These are phyloP conservation scores for Neonothopanus nambi DNA, from an alignment of 1,284 basidiomycete species.

Conservation along the genomic window DNA sequence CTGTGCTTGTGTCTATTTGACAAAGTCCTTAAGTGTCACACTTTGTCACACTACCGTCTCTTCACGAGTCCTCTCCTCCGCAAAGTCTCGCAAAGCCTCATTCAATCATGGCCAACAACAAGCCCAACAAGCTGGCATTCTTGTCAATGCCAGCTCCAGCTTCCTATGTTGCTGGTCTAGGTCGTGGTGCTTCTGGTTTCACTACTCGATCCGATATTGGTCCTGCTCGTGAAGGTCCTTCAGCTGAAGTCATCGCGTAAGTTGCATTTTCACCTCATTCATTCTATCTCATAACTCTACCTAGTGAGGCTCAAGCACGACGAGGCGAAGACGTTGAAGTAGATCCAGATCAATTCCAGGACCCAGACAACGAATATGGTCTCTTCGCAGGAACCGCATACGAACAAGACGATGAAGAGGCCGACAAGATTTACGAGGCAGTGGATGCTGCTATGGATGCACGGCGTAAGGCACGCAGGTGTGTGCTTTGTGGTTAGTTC, in stretches of 20 bases:
- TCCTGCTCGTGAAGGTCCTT: constrained; percentile 92
- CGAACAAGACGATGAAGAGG: constrained; percentile 97
- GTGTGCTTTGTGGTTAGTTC: constrained; percentile 47
- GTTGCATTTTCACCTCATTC: constrained; percentile 28
- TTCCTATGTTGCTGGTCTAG: constrained; percentile 94
- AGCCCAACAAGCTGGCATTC: constrained; percentile 79
- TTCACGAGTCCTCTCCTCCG: neutral
- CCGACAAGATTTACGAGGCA: constrained; percentile 90
- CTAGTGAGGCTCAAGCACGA: constrained; percentile 76
- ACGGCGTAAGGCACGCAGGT: constrained; percentile 79
- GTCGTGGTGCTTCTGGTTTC: constrained; percentile 96
- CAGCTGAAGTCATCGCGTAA: constrained; percentile 84
- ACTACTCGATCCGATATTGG: constrained; percentile 99
- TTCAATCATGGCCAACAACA: constrained; percentile 47
- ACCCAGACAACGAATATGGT: constrained; percentile 97
- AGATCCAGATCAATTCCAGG: constrained; percentile 90
- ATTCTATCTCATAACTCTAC: constrained; percentile 11
- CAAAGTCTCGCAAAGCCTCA: neutral
- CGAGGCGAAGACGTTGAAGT: constrained; percentile 86
- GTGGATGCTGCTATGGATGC: constrained; percentile 93
- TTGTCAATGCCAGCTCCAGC: constrained; percentile 88
- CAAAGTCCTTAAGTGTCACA: neutral
- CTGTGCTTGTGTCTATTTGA: neutral
- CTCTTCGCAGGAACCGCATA: constrained; percentile 96
- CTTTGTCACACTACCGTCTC: neutral